Base-by-base conservation (phyloP, 257 asterid genomes). In the Penstemon barbatus region DNA sequence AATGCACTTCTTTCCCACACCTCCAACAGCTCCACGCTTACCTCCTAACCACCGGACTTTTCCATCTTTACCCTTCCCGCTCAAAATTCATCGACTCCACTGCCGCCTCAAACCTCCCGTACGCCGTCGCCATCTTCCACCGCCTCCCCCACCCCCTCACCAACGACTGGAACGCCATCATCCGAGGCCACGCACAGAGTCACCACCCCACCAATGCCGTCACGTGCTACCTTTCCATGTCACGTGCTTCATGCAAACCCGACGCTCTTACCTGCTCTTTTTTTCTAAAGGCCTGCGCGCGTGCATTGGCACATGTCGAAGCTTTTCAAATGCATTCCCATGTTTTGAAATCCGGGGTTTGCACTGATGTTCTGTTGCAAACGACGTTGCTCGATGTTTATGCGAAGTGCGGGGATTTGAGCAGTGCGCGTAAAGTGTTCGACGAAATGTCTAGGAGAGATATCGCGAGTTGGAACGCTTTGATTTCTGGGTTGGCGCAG, bases 241-340 rank as follows among this genome's bases (percentile, higher is more conserved):
- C 68, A 3, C 96, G 92, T 25, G 77, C 90, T 10, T 58, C 78
- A 48, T 83, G 92, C 82, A 79, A 61, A 49, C 89, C 96, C 42
- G 97, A 93, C 70, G 97, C 99, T 0, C 88, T 93, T 66, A 88
- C 99, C 15, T 93, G 90, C 72, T 93, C 99, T 48, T 93, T 93
- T 66, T 79, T 83, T 71, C 91, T 93, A 78, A 93, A 90, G 83
- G 97, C 97, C 0, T 93, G 99, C 79, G 86, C 96, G 19, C 86
- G 99, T 33, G 85, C 91, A 0, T 68, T 85, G 80, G 95, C 96
- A 61, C 73, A 65, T 10, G 3, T 55, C 0, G 96, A 85, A 54
- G 64, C 85, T 6, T n/a, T 71, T 3, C 97, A 93, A 52, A 66
- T 93, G 77, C 97, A 90, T 46, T 62, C 84, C 3, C 84, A 72